Conservation (phyloP, 768 basidiomycete genomes). For the Galerina sulciceps region DNA sequence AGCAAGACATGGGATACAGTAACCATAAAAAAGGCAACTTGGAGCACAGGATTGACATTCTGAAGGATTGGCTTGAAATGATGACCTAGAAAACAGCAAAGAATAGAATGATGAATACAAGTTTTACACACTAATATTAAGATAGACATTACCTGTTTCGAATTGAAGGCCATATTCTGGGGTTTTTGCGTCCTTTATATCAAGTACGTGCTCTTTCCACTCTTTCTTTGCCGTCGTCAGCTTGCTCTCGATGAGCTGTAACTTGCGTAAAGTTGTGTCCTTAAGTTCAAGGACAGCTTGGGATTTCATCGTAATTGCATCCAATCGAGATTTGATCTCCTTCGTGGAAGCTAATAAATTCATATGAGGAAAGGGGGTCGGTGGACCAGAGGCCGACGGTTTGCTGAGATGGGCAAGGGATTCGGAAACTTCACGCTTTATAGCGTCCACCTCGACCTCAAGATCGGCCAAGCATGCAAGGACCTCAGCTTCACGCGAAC, state of each 20-base stretch:
- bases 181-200: neutral
- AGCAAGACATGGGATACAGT: constrained; percentile 10
- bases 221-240: neutral
- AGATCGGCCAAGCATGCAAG: neutral
- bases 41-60: constrained; percentile 7
- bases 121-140: neutral
- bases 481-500: neutral
- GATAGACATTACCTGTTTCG: neutral
- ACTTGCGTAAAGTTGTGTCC: neutral
- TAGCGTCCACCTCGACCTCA: neutral
- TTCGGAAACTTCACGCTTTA: neutral
- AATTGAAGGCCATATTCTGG: neutral
- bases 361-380: neutral
- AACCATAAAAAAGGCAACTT: constrained; percentile 11
- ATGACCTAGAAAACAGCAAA: constrained; percentile 1
- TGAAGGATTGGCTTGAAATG: constrained; percentile 11
- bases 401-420: neutral
- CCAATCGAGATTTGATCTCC: neutral
- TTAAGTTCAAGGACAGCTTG: neutral
- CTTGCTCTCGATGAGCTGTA: neutral
- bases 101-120: neutral
- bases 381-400: neutral
- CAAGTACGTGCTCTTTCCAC: neutral
- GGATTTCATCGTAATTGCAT: neutral
- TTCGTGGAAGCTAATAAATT: neutral